Percentiles rank a stretch among this genome's conserved stretches.
phyloP scores from a whole-genome alignment of 805 yeast genomes.

The Osmozyma mogii region DNA sequence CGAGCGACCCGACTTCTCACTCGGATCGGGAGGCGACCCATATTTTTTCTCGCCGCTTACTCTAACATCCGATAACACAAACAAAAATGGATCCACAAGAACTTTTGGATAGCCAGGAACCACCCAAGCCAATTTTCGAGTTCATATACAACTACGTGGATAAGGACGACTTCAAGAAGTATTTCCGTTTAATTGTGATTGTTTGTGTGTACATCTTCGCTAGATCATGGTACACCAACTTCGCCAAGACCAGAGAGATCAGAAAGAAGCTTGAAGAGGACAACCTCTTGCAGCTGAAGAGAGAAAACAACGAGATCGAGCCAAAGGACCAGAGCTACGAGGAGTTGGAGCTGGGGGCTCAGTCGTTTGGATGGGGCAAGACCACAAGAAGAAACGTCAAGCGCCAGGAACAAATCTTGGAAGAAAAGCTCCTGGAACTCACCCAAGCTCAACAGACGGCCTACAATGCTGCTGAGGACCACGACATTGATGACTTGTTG shows the following conservation, averaged over 20 bases:
- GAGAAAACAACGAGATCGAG: conserved; percentile 27
- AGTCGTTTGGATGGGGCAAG: conserved; percentile 74
- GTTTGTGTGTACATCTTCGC: conserved; percentile 58
- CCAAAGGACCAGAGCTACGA: conserved; percentile 26
- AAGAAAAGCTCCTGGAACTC: conserved; percentile 33
- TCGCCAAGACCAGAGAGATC: conserved; percentile 49
- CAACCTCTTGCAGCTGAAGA: too few species aligned
- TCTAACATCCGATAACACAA: too few species aligned
- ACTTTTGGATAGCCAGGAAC: too few species aligned
- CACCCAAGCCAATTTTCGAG: conserved; percentile 20
- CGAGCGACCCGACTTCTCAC: too few species aligned
- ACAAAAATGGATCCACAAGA: too few species aligned
- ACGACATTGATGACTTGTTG: conserved; percentile 60
- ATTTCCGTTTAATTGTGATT: conserved; percentile 39
- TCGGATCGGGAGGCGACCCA: background rate
- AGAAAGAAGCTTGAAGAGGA: conserved; percentile 41
- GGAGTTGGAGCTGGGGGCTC: conserved; percentile 30
- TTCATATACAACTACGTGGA: conserved; percentile 30
- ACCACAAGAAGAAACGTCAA: conserved; percentile 55
- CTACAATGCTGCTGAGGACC: conserved; percentile 46
- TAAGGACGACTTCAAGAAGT: conserved; percentile 35
- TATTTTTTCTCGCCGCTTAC: too few species aligned
- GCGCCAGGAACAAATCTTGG: conserved; percentile 46
- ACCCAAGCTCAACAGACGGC: conserved; percentile 38
- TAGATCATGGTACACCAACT: conserved; percentile 49